Percentiles rank a stretch among this genome's conserved stretches.
phyloP scores from a whole-genome alignment of 2,329 filamentous ascomycete genomes.

The Magnaporthales sp. region DNA sequence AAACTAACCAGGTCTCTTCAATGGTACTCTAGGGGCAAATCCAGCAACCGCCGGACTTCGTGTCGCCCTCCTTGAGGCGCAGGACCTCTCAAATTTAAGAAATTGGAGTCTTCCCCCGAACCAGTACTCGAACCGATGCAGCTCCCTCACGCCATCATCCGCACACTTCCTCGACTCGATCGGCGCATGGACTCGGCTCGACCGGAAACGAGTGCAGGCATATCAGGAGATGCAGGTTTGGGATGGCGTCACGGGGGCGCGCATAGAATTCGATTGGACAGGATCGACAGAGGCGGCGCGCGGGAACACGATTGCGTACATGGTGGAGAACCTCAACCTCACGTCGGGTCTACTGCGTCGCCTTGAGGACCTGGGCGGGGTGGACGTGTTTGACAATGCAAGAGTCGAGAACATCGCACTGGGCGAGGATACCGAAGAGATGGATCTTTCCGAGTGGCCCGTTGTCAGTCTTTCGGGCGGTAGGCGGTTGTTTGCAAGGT shows the following conservation, averaged over 20 bases:
- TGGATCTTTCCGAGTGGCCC: conserved; percentile 83
- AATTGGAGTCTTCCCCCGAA: conserved; percentile 57
- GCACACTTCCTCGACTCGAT: conserved; percentile 75
- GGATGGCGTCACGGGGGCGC: conserved; percentile 83
- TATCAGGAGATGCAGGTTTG: conserved; percentile 98
- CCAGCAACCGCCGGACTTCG: conserved; percentile 67
- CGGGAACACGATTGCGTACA: conserved; percentile 65
- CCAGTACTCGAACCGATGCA: conserved; percentile 87
- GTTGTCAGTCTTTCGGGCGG: conserved; percentile 65
- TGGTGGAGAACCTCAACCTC: conserved; percentile 91
- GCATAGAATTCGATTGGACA: conserved; percentile 81
- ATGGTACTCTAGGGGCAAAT: conserved; percentile 53
- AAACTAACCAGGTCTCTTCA: not conserved
- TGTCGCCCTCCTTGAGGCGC: conserved; percentile 82
- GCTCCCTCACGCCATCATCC: conserved; percentile 83
- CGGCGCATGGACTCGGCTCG: conserved; percentile 76
- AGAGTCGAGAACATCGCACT: conserved; percentile 73
- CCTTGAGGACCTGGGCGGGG: conserved; percentile 58
- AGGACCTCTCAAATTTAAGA: conserved; percentile 65
- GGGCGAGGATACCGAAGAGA: conserved; percentile 57
- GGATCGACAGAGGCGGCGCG: conserved; percentile 24
- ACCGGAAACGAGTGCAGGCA: conserved; percentile 64
- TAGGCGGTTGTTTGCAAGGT: conserved; percentile 63
- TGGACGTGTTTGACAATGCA: conserved; percentile 66
- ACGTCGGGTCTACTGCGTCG: conserved; percentile 68